Percentiles rank a stretch among this genome's conserved stretches.
phyloP scores from a whole-genome alignment of 1,284 basidiomycete genomes.

The Anthracocystis walkeri region DNA sequence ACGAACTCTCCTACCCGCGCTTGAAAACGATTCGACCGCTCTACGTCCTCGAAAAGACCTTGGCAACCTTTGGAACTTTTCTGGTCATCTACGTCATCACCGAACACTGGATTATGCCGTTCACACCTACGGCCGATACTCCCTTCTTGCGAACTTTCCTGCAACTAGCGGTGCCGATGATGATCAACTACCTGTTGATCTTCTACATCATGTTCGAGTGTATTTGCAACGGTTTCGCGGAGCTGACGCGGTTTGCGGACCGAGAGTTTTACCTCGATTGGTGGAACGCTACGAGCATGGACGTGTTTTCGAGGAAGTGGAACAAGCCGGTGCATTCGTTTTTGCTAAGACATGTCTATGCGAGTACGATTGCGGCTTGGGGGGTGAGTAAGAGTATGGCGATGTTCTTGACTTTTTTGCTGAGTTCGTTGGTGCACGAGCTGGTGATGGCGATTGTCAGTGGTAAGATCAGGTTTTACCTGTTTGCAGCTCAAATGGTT shows the following conservation, averaged over 20 bases:
- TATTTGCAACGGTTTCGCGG: conserved; percentile 90
- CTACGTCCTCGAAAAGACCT: conserved; percentile 93
- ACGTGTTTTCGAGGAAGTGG: conserved; percentile 78
- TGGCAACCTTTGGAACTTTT: conserved; percentile 95
- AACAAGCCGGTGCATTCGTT: conserved; percentile 81
- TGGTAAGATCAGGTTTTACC: conserved; percentile 68
- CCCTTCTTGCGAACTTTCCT: conserved; percentile 73
- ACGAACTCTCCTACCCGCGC: conserved; percentile 94
- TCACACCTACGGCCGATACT: conserved; percentile 71
- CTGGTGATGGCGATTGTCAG: conserved; percentile 84
- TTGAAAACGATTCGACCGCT: conserved; percentile 86
- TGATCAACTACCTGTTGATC: conserved; percentile 74
- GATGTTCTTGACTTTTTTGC: conserved; percentile 89
- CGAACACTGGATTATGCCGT: conserved; percentile 83
- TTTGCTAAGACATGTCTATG: conserved; percentile 90
- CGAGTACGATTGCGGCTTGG: conserved; percentile 83
- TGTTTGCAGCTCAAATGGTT: conserved; percentile 76
- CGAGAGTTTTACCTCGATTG: conserved; percentile 97
- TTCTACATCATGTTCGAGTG: conserved; percentile 74
- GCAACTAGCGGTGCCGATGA: conserved; percentile 92
- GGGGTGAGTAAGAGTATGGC: conserved; percentile 81
- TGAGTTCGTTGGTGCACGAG: conserved; percentile 78
- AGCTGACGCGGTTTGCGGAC: conserved; percentile 86
- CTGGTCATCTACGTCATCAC: conserved; percentile 84
- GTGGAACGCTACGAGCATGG: conserved; percentile 97